These are phyloP conservation scores for Pythium volutum DNA, from an alignment of 352 stramenopile genomes.

Conservation along the genomic window DNA sequence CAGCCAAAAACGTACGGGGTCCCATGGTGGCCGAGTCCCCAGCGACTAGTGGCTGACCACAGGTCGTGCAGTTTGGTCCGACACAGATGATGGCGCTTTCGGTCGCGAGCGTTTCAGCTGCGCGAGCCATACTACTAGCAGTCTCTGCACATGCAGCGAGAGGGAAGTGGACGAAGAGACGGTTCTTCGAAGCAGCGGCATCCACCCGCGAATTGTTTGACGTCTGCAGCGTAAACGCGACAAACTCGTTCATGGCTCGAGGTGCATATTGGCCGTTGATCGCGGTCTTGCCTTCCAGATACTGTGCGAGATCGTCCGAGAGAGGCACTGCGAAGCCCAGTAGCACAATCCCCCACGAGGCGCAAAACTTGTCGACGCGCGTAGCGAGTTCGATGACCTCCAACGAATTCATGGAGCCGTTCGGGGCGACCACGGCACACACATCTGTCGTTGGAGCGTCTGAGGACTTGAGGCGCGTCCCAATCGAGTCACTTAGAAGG, in stretches of 20 bases:
- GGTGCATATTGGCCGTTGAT: constrained; percentile 20
- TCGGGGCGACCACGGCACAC: constrained; percentile 8
- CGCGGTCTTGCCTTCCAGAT: constrained; percentile 10
- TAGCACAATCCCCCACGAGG: constrained; percentile 11
- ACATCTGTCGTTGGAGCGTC: not conserved
- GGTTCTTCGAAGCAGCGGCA: not conserved
- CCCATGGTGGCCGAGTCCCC: not conserved
- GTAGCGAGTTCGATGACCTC: constrained; percentile 7
- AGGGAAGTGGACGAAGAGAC: constrained; percentile 15
- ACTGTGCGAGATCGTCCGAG: constrained; percentile 7
- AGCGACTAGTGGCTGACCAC: not conserved
- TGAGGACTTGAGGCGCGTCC: constrained; percentile 14
- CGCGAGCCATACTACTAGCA: not conserved
- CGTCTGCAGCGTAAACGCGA: not conserved
- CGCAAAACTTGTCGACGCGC: constrained; percentile 17
- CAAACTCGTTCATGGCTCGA: constrained; percentile 13
- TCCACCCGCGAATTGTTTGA: not conserved
- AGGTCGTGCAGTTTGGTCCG: constrained; percentile 2
- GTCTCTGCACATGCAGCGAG: constrained; percentile 2
- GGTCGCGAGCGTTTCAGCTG: not conserved
- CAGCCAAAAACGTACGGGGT: constrained; percentile 1
- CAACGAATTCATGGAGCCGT: not conserved
- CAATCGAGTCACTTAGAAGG: constrained; percentile 2
- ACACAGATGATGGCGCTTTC: constrained; percentile 10
- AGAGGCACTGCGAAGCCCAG: constrained; percentile 19